Base-by-base conservation (phyloP, 352 stramenopile species). In the Phytophthora pluvialis region DNA sequence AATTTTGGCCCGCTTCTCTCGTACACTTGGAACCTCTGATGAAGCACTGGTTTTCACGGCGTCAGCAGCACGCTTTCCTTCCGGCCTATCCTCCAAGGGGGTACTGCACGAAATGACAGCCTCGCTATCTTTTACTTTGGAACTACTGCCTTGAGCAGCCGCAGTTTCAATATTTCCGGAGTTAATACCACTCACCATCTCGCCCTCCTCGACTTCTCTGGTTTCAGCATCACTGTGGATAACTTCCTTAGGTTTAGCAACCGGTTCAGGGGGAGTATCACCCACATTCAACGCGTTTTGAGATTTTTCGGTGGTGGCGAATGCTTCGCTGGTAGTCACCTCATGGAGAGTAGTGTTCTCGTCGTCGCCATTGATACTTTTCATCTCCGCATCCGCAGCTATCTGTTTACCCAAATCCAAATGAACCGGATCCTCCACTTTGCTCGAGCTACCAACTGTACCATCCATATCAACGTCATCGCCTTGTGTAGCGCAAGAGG, bases 171-270 rank as follows among this genome's bases (percentile, higher is more conserved):
- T 15, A 9, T 50, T 45, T 46, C 4, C 16, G 9, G 43, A 31
- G 29, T 46, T 9, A 56, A 33, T 36, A 38, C 74, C 66, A 52
- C 26, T 47, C 29, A 71, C 21, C 67, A 73, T 75, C 29, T 76
- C 58, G 6, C 67, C 58, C 52, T 76, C 62, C 26, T 78, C 58
- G 50, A 71, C 35, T 55, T 78, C 58, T 18, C 26, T 50, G 3
- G n/a, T 48, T 16, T 51, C 40, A 31, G 13, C 5, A 56, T 40
- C 32, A 52, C 31, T 40, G 13, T 5, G 3, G 12, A 47, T 15
- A 53, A 18, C 42, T 46, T 73, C 44, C 16, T 46, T 50, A 39
- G 21, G 13, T 28, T 47, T 57, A 42, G 18, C 21, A 55, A 18
- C 12, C 4, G 18, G 49, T 15, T 46, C 13, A 7, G 43, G 42